Conservation (phyloP, 352 stramenopile genomes). For the Thalassiosira hispida region DNA sequence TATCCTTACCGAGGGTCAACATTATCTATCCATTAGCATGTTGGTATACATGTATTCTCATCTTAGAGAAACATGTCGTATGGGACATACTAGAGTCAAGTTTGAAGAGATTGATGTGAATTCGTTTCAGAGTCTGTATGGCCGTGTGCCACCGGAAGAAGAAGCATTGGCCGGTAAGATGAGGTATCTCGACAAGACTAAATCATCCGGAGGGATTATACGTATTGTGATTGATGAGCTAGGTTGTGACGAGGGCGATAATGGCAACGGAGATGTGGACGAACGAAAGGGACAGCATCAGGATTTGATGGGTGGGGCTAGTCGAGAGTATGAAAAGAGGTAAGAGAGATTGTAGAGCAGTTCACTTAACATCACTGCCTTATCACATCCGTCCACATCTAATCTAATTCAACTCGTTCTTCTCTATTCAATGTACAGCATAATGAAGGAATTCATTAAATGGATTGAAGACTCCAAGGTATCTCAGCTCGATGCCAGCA, state of each 20-base stretch:
- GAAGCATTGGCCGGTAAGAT: no score
- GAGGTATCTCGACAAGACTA: conserved; percentile 25
- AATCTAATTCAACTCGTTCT: background rate
- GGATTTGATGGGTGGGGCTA: background rate
- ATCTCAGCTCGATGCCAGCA: conserved; percentile 17
- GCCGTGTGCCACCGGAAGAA: background rate
- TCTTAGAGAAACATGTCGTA: conserved; percentile 15
- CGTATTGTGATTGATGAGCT: conserved; percentile 37
- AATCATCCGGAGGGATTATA: conserved; percentile 25
- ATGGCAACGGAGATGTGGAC: no score
- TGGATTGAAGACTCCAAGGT: conserved; percentile 12
- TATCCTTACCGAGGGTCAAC: conserved; percentile 41
- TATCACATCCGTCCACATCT: background rate
- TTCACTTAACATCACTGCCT: no score
- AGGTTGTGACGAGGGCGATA: background rate
- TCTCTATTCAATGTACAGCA: background rate
- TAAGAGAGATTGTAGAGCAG: background rate
- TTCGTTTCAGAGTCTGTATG: conserved; percentile 5
- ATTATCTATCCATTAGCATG: conserved; percentile 40
- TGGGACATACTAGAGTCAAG: conserved; percentile 3
- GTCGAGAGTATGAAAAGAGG: conserved; percentile 13
- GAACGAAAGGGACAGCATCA: conserved; percentile 12
- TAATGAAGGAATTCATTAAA: conserved; percentile 27
- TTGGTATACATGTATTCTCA: conserved; percentile 30
- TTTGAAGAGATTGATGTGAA: conserved; percentile 42